Conservation (phyloP, 164 flowering plant genomes). For the Vitis amurensis region DNA sequence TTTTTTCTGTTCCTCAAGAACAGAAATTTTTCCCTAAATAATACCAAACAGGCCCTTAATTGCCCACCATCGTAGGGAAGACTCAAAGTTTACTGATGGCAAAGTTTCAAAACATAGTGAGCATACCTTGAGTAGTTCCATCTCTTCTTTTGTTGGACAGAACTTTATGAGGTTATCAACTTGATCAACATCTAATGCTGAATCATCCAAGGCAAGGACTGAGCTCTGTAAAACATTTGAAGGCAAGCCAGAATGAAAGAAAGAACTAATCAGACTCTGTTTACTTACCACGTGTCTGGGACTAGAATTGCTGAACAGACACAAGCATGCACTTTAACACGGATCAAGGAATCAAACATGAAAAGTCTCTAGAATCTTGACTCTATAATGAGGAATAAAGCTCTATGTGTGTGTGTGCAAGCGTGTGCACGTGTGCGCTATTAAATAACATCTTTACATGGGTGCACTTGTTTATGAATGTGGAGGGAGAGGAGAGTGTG, state of each 20-base stretch:
- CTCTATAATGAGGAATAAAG: too few relatives aligned
- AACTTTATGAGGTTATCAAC: slow-evolving; percentile 95
- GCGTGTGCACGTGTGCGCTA: too few relatives aligned
- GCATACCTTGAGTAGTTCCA: slow-evolving; percentile 80
- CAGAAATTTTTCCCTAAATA: neutral
- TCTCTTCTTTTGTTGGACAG: slow-evolving; percentile 96
- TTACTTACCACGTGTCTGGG: neutral
- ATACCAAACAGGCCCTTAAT: neutral
- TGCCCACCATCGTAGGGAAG: neutral
- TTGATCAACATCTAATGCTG: slow-evolving; percentile 86
- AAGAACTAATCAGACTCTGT: slow-evolving; percentile 1
- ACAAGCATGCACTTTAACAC: too few relatives aligned
- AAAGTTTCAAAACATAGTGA: neutral
- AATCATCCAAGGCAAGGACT: slow-evolving; percentile 85
- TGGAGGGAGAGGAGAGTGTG: too few relatives aligned
- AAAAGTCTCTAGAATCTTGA: too few relatives aligned
- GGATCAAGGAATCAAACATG: too few relatives aligned
- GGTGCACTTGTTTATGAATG: too few relatives aligned
- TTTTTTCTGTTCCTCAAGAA: neutral
- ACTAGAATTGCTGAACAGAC: too few relatives aligned
- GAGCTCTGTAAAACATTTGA: slow-evolving; percentile 50
- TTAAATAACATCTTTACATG: too few relatives aligned
- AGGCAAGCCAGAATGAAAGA: slow-evolving; percentile 5
- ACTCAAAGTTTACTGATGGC: neutral
- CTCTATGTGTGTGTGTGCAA: too few relatives aligned